Conservation (phyloP, 495 filamentous ascomycete genomes). For the Cetradonia linearis region DNA sequence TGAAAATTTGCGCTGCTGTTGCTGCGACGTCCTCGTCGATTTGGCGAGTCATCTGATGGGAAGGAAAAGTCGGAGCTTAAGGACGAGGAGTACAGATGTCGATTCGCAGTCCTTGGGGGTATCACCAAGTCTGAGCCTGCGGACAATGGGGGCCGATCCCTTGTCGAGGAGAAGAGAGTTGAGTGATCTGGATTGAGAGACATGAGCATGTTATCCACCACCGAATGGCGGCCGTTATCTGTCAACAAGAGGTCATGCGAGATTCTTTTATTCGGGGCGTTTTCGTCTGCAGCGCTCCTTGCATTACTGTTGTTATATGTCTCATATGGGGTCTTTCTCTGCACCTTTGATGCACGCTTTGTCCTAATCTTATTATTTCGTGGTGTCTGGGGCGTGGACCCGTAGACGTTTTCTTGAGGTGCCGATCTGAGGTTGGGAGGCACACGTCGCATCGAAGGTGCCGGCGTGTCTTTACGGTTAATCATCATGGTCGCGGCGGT, state of each 20-base stretch:
- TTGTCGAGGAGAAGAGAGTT: constrained; percentile 25
- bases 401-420: constrained; percentile 19
- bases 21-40: constrained; percentile 57
- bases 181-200: constrained; percentile 57
- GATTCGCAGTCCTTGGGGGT: constrained; percentile 31
- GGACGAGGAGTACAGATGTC: constrained; percentile 56
- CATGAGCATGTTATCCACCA: constrained; percentile 85
- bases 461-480: constrained; percentile 20
- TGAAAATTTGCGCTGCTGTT: constrained; percentile 74
- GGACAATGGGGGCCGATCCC: constrained; percentile 20
- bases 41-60: constrained; percentile 54
- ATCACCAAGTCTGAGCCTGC: constrained; percentile 26
- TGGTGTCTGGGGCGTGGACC: constrained; percentile 40
- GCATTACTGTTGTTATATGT: constrained; percentile 41
- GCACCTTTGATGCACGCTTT: constrained; percentile 26
- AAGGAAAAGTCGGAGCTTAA: constrained; percentile 65
- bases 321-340: constrained; percentile 37
- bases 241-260: constrained; percentile 82
- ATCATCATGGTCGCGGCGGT: constrained; percentile 11
- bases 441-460: constrained; percentile 16
- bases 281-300: constrained; percentile 33
- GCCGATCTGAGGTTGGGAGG: constrained; percentile 15
- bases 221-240: constrained; percentile 66
- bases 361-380: constrained; percentile 23
- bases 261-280: constrained; percentile 47